A percentile compares a stretch with the other conserved stretches of the same genome.
Evolutionary conservation across 2,329 filamentous ascomycete species (phyloP).

Genomic region (Malbranchea cinnamomea): DNA sequence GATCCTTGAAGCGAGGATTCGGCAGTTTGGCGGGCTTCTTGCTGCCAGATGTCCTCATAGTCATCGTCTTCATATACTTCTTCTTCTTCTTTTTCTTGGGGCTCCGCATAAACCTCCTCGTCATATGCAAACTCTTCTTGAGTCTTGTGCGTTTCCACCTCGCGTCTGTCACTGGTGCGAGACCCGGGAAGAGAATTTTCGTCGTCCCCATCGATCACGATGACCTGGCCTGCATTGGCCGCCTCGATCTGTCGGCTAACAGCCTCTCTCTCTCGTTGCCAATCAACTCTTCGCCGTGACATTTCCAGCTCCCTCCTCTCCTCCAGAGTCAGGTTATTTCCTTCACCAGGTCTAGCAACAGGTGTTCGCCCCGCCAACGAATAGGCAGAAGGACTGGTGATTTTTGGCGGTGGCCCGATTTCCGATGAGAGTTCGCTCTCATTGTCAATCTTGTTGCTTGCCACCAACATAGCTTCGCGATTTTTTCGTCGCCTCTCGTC

Average conservation of each 20-base stretch:
- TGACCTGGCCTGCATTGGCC: constrained; percentile 28
- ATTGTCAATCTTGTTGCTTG: too few relatives aligned
- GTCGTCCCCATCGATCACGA: constrained; percentile 30
- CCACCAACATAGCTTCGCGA: constrained; percentile 2
- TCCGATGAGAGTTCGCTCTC: constrained; percentile 4
- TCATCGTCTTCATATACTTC: constrained; percentile 19
- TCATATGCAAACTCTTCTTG: constrained; percentile 10
- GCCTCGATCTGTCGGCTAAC: constrained; percentile 29
- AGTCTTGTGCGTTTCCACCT: constrained; percentile 9
- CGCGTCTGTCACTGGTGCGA: not conserved
- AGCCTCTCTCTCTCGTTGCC: constrained; percentile 31
- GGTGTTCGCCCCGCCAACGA: not conserved
- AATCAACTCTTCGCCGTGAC: constrained; percentile 24
- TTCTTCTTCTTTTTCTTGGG: constrained; percentile 7
- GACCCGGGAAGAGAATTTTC: constrained; percentile 8
- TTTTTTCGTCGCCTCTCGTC: constrained; percentile 4
- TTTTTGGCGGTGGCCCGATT: not conserved
- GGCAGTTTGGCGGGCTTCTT: constrained; percentile 26
- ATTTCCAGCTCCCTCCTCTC: constrained; percentile 12
- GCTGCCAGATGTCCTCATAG: constrained; percentile 34
- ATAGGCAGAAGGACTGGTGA: not conserved
- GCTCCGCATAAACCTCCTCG: constrained; percentile 7
- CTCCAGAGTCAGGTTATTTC: not conserved
- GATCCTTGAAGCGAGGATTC: constrained; percentile 15
- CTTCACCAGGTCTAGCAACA: not conserved